Evolutionary conservation across 495 filamentous ascomycete species (phyloP).

Genomic region (Aspergillus taichungensis): DNA sequence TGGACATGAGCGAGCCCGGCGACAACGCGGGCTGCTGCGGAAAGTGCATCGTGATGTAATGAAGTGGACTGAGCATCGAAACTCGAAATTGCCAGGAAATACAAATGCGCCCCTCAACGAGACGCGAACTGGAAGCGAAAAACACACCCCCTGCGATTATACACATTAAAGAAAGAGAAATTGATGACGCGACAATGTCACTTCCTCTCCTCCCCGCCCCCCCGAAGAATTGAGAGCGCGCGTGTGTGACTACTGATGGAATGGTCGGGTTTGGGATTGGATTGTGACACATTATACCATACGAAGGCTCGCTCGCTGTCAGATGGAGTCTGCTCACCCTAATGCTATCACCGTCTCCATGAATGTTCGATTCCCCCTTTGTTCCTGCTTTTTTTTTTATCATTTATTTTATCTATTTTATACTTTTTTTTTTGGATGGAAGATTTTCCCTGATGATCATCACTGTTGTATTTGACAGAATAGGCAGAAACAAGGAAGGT

Average conservation of each 20-base stretch:
- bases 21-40: slow-evolving; percentile 72
- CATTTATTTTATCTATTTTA: slow-evolving; percentile 12
- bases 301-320: slow-evolving; percentile 18
- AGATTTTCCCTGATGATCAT: slow-evolving; percentile 10
- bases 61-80: slow-evolving; percentile 14
- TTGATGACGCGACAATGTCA: slow-evolving; percentile 11
- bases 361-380: slow-evolving; percentile 41
- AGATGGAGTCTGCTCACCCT: slow-evolving; percentile 28
- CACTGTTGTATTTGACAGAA: neutral
- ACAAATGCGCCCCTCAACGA: slow-evolving; percentile 6
- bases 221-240: too few species aligned
- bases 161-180: slow-evolving; percentile 8
- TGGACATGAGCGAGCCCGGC: slow-evolving; percentile 68
- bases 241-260: neutral
- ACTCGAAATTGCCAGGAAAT: slow-evolving; percentile 15
- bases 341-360: slow-evolving; percentile 38
- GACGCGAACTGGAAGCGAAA: slow-evolving; percentile 9
- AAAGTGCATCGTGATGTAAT: slow-evolving; percentile 87
- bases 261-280: slow-evolving; percentile 14
- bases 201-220: neutral
- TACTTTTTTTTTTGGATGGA: slow-evolving; percentile 8
- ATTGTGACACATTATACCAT: slow-evolving; percentile 20
- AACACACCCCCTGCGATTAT: slow-evolving; percentile 1
- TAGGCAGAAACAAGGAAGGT: slow-evolving; percentile 1
- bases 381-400: slow-evolving; percentile 23